Evolutionary conservation across 2,329 filamentous ascomycete species (phyloP).

Genomic region (Fusarium fracticaudum): DNA sequence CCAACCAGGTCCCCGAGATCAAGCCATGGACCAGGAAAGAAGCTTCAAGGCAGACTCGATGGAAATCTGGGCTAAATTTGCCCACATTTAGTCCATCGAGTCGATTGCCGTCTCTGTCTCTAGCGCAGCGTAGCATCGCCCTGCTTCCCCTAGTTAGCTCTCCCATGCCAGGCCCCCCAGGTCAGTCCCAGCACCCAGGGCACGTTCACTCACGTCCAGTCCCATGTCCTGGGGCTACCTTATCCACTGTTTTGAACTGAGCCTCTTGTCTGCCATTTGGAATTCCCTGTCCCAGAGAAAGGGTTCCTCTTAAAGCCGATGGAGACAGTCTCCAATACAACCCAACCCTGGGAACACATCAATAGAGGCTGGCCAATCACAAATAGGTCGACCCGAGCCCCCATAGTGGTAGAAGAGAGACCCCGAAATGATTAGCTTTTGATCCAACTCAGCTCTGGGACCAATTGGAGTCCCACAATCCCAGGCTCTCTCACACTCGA

Average conservation of each 20-base stretch:
- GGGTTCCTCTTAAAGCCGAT: conserved; percentile 3
- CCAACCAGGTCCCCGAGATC: conserved; percentile 18
- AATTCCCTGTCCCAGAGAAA: conserved; percentile 8
- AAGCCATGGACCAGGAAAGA: conserved; percentile 21
- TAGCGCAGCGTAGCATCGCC: conserved; percentile 22
- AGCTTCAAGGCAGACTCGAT: conserved; percentile 33
- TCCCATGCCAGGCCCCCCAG: not conserved
- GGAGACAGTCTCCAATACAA: conserved; percentile 11
- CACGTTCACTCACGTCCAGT: not conserved
- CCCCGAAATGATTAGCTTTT: conserved; percentile 18
- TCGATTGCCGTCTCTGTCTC: conserved; percentile 21
- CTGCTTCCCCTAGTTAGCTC: conserved; percentile 16
- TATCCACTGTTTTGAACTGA: not conserved
- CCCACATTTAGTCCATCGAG: conserved; percentile 32
- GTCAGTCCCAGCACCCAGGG: not conserved
- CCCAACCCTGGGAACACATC: conserved; percentile 15
- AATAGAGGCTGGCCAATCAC: conserved; percentile 7
- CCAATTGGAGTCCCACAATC: conserved; percentile 30
- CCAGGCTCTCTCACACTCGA: conserved; percentile 21
- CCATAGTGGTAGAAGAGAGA: not conserved
- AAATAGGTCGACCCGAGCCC: not conserved
- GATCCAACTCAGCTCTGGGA: not conserved
- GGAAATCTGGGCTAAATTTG: conserved; percentile 27
- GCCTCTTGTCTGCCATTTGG: not conserved
- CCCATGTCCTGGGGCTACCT: not conserved